Conservation (phyloP, 768 basidiomycete genomes). For the Austroboletus eburneus region DNA sequence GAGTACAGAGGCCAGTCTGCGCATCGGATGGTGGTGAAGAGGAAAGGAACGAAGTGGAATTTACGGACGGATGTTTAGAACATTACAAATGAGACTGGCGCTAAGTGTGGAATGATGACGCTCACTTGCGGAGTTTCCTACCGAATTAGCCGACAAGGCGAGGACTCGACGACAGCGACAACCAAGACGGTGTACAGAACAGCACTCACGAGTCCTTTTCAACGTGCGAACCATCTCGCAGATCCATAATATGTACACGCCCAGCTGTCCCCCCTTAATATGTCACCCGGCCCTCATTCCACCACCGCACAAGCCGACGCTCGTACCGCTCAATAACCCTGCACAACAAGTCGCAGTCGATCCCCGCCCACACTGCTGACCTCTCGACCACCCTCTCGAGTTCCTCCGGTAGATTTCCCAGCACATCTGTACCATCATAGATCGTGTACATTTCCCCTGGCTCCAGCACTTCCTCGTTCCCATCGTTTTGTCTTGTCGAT, state of each 20-base stretch:
- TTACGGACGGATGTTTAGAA: constrained; percentile 15
- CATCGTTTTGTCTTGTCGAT: constrained; percentile 7
- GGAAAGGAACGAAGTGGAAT: constrained; percentile 19
- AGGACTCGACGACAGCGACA: constrained; percentile 5
- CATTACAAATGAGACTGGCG: constrained; percentile 37
- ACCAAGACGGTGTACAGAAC: constrained; percentile 1
- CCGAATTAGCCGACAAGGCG: constrained; percentile 16
- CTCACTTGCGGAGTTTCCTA: constrained; percentile 9
- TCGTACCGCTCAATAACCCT: constrained; percentile 64
- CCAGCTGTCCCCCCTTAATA: constrained; percentile 13
- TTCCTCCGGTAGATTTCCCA: constrained; percentile 52
- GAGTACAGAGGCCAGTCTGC: constrained; percentile 62
- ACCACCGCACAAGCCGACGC: constrained; percentile 53
- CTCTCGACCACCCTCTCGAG: constrained; percentile 48
- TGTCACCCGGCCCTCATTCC: constrained; percentile 25
- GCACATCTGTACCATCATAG: constrained; percentile 62
- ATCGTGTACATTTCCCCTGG: constrained; percentile 63
- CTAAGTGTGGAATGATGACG: background rate
- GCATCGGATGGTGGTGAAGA: constrained; percentile 42
- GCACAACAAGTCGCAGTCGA: constrained; percentile 47
- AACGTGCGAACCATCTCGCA: constrained; percentile 7
- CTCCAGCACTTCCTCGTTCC: constrained; percentile 22
- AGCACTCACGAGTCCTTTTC: background rate
- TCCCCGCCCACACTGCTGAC: constrained; percentile 54
- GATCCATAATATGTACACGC: background rate